Percentiles rank a stretch among this genome's conserved stretches.
phyloP scores from a whole-genome alignment of 1,284 basidiomycete species.

The Ganoderma multipileum region DNA sequence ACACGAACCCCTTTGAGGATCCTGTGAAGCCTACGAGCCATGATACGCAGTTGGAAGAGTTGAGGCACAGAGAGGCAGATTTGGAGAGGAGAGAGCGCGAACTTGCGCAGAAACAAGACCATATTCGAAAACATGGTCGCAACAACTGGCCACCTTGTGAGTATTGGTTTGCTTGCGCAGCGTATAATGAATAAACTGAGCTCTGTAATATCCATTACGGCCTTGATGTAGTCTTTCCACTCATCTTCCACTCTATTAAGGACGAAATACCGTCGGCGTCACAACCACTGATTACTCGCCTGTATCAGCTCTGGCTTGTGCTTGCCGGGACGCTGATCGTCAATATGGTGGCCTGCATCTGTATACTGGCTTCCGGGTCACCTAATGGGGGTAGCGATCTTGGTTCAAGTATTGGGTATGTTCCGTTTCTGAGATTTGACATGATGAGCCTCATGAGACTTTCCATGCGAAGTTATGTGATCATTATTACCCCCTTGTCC shows the following conservation, averaged over 20 bases:
- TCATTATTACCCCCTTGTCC: slow-evolving; percentile 82
- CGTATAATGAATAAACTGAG: background rate
- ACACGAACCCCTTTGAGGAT: slow-evolving; percentile 86
- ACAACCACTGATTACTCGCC: slow-evolving; percentile 79
- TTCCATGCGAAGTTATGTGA: slow-evolving; percentile 70
- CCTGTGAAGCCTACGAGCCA: slow-evolving; percentile 49
- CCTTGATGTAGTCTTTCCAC: slow-evolving; percentile 76
- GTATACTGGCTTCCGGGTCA: slow-evolving; percentile 81
- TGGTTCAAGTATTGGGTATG: slow-evolving; percentile 80
- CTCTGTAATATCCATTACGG: background rate
- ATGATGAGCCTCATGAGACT: background rate
- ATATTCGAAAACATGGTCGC: slow-evolving; percentile 80
- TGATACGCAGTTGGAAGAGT: slow-evolving; percentile 59
- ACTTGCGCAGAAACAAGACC: slow-evolving; percentile 69
- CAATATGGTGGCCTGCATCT: slow-evolving; percentile 92
- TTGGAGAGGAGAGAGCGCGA: slow-evolving; percentile 81
- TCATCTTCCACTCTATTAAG: slow-evolving; percentile 92
- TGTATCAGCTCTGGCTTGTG: slow-evolving; percentile 91
- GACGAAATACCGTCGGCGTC: slow-evolving; percentile 90
- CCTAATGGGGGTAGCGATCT: slow-evolving; percentile 83
- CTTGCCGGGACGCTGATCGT: slow-evolving; percentile 81
- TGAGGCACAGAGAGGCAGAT: slow-evolving; percentile 79
- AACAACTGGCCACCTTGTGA: slow-evolving; percentile 93
- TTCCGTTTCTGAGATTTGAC: slow-evolving; percentile 28
- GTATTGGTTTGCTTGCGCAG: slow-evolving; percentile 18